Percentiles rank a stretch among this genome's conserved stretches.
phyloP scores from a whole-genome alignment of 768 basidiomycete species.

The Amanita subjunquillea region DNA sequence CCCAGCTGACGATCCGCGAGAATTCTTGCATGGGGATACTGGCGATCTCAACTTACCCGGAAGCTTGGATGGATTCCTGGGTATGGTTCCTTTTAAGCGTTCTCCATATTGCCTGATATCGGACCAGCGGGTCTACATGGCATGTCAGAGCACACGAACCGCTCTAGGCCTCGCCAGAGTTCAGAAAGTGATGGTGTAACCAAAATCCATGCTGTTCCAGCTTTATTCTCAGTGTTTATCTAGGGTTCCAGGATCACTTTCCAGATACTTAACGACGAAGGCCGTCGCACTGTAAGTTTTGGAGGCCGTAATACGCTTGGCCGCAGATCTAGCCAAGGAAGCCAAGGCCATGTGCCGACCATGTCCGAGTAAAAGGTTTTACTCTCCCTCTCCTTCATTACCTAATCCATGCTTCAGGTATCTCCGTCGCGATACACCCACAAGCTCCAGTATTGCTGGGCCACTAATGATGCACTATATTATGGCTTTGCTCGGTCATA shows the following conservation, averaged over 20 bases:
- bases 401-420: conserved; percentile 18
- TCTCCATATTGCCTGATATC: background rate
- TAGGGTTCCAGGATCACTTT: conserved; percentile 6
- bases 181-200: conserved; percentile 3
- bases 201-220: background rate
- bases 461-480: conserved; percentile 67
- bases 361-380: conserved; percentile 42
- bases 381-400: background rate
- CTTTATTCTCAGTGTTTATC: background rate
- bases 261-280: conserved; percentile 6
- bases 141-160: background rate
- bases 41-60: conserved; percentile 21
- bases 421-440: conserved; percentile 19
- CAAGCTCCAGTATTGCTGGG: conserved; percentile 37
- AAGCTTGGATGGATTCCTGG: conserved; percentile 36
- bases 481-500: conserved; percentile 45
- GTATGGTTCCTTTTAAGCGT: conserved; percentile 21
- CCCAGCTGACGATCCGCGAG: conserved; percentile 63
- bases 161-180: background rate
- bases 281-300: conserved; percentile 1
- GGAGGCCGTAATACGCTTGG: conserved; percentile 6
- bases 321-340: conserved; percentile 10
- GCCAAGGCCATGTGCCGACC: conserved; percentile 24
- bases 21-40: conserved; percentile 34
- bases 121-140: conserved; percentile 11